A percentile compares a stretch with the other conserved stretches of the same genome.
Evolutionary conservation across 768 basidiomycete species (phyloP).

Genomic region (Pleurotus citrinopileatus): DNA sequence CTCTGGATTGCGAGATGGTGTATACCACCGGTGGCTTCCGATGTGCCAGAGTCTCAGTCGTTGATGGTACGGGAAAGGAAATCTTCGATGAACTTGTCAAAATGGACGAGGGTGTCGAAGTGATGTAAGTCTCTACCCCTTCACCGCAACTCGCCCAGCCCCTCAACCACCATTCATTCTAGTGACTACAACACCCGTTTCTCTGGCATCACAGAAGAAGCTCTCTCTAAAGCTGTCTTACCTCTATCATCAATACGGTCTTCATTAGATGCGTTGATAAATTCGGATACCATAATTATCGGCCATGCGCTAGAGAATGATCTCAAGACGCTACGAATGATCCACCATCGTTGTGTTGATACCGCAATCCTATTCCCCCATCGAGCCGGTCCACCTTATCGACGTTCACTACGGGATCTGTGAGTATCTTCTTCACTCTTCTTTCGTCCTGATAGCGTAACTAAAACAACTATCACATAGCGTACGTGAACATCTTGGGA

Average conservation of each 20-base stretch:
- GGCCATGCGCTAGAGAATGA: constrained; percentile 95
- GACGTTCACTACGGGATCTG: constrained; percentile 82
- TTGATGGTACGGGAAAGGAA: constrained; percentile 70
- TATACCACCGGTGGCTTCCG: constrained; percentile 92
- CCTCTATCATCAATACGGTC: constrained; percentile 65
- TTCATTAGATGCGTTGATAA: constrained; percentile 69
- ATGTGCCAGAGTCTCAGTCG: constrained; percentile 86
- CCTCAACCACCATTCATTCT: background rate
- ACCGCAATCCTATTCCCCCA: constrained; percentile 90
- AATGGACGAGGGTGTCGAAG: constrained; percentile 78
- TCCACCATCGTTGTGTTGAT: constrained; percentile 85
- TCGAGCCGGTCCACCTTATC: constrained; percentile 64
- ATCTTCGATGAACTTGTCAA: constrained; percentile 82
- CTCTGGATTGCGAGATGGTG: constrained; percentile 96
- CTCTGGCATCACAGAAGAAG: constrained; percentile 71
- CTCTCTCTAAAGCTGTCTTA: constrained; percentile 57
- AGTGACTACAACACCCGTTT: constrained; percentile 94
- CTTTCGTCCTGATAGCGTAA: constrained; percentile 15
- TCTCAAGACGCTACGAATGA: constrained; percentile 81
- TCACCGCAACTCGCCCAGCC: background rate
- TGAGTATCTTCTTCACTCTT: constrained; percentile 27
- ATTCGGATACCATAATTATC: constrained; percentile 79
- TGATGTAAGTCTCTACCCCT: constrained; percentile 51
- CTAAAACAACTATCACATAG: constrained; percentile 34
- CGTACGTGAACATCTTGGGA: constrained; percentile 77